Percentiles rank a stretch among this genome's conserved stretches.
Conservation (phyloP, 1,139 yeast species). For the Geotrichum siamense region DNA sequence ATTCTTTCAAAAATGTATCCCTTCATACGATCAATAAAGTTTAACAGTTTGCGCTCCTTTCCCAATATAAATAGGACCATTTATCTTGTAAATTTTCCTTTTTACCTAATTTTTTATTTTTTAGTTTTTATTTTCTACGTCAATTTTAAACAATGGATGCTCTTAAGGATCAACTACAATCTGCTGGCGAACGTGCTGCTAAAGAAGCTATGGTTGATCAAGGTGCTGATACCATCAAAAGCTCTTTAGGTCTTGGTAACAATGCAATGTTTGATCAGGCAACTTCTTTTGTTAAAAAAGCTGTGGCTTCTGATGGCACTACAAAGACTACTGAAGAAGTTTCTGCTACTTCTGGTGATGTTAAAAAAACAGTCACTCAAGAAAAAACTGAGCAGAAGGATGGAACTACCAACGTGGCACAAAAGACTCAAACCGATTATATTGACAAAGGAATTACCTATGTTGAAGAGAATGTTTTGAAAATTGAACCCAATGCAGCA, state of each 20-base stretch:
- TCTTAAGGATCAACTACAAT: neutral
- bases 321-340: constrained; percentile 1
- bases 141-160: constrained; percentile 1
- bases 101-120: too few relatives aligned
- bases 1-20: too few relatives aligned
- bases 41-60: too few relatives aligned
- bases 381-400: constrained; percentile 6
- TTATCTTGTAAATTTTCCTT: too few relatives aligned
- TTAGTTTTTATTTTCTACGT: neutral
- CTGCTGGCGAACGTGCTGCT: constrained; percentile 7
- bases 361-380: constrained; percentile 7
- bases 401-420: constrained; percentile 3
- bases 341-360: neutral
- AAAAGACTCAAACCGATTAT: constrained; percentile 20
- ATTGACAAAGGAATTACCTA: constrained; percentile 27
- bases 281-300: constrained; percentile 5
- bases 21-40: too few relatives aligned
- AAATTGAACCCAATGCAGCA: constrained; percentile 21
- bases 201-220: constrained; percentile 8
- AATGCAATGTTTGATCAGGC: constrained; percentile 4
- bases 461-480: constrained; percentile 25
- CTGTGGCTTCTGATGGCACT: constrained; percentile 2
- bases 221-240: constrained; percentile 1
- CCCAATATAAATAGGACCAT: too few relatives aligned
- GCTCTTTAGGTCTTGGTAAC: constrained; percentile 1